Evolutionary conservation across 495 filamentous ascomycete species (phyloP).

Genomic region (Bombardia bombarda): DNA sequence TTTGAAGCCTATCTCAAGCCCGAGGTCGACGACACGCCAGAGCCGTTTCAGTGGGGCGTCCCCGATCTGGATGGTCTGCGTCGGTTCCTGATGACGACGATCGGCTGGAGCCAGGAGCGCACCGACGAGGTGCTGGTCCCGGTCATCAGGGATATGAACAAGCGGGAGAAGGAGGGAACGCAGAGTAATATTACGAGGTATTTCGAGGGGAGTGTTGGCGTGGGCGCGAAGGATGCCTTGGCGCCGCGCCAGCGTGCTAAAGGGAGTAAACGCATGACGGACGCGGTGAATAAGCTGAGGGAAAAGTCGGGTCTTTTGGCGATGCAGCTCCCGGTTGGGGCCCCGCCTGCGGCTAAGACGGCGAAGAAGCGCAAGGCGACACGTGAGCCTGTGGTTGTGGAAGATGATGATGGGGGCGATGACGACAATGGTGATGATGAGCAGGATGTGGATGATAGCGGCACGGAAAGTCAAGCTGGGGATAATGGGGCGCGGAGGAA

Average conservation of each 20-base stretch:
- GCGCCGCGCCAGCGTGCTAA: constrained; percentile 62
- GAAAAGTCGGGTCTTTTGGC: constrained; percentile 19
- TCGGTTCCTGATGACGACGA: constrained; percentile 82
- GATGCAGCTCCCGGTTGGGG: constrained; percentile 16
- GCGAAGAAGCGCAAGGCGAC: constrained; percentile 21
- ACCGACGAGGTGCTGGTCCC: constrained; percentile 94
- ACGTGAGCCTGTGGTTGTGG: constrained; percentile 9
- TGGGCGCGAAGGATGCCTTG: constrained; percentile 53
- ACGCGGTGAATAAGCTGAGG: constrained; percentile 62
- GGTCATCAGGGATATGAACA: constrained; percentile 91
- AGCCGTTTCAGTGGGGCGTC: constrained; percentile 87
- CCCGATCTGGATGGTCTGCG: constrained; percentile 83
- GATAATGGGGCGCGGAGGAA: not conserved
- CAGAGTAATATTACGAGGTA: constrained; percentile 94
- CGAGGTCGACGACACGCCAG: constrained; percentile 70
- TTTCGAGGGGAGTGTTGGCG: constrained; percentile 46
- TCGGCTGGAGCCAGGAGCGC: constrained; percentile 84
- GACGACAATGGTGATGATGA: constrained; percentile 11
- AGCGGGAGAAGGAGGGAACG: constrained; percentile 74
- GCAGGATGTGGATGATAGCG: constrained; percentile 14
- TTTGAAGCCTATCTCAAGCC: constrained; percentile 77
- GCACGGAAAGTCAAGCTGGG: not conserved
- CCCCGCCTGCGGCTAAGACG: not conserved
- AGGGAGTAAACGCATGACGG: constrained; percentile 75
- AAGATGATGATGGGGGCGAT: constrained; percentile 17